A percentile compares a stretch with the other conserved stretches of the same genome.
phyloP scores from a whole-genome alignment of 176 grass and related monocot species.

The Carex scoparia region DNA sequence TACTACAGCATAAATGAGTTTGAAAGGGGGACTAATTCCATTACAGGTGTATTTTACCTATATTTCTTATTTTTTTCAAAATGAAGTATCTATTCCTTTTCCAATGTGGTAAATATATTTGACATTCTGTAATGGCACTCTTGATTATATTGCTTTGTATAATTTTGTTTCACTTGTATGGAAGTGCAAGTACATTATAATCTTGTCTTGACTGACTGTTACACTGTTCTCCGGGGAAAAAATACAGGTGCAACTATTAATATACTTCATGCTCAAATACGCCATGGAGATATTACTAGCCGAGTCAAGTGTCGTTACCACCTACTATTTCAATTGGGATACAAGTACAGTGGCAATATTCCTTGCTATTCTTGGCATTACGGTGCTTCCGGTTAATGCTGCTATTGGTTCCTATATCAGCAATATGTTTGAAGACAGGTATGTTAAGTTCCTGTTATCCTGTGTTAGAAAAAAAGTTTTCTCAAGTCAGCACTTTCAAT shows the following conservation, averaged over 20 bases:
- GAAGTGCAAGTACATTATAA: background rate
- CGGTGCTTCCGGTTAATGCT: constrained; percentile 95
- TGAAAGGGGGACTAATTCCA: background rate
- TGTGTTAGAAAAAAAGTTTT: background rate
- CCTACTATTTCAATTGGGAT: constrained; percentile 86
- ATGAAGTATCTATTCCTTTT: background rate
- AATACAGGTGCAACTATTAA: constrained; percentile 81
- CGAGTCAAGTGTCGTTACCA: constrained; percentile 93
- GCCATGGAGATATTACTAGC: constrained; percentile 97
- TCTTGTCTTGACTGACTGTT: background rate
- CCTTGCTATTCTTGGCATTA: constrained; percentile 81
- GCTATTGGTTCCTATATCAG: constrained; percentile 90
- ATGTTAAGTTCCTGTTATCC: constrained; percentile 26
- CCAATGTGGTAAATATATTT: background rate
- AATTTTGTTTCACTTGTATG: constrained; percentile 2
- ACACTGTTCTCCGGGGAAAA: background rate
- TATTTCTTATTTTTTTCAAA: background rate
- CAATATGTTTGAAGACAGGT: constrained; percentile 99
- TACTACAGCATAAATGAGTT: background rate
- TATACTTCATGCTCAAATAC: constrained; percentile 99
- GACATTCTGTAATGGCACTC: background rate
- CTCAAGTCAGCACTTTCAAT: background rate
- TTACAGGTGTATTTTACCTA: background rate
- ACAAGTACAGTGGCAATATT: constrained; percentile 90
- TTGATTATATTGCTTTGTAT: background rate